phyloP scores from a whole-genome alignment of 352 stramenopile species.

The Saprolegnia diclina region DNA sequence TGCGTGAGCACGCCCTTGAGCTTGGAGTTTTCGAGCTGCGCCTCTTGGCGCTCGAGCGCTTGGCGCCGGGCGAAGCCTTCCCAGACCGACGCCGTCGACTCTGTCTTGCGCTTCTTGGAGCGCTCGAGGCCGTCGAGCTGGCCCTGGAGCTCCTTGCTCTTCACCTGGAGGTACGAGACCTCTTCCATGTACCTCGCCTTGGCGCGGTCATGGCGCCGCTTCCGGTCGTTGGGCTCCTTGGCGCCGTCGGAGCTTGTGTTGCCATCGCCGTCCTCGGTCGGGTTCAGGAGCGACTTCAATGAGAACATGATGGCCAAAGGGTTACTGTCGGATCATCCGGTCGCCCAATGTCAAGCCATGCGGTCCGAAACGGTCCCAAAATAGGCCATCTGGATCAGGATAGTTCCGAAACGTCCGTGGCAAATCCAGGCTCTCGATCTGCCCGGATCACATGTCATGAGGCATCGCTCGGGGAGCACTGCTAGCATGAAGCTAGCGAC shows the following conservation, averaged over 20 bases:
- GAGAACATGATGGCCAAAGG: neutral
- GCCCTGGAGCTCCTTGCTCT: neutral
- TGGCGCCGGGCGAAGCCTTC: conserved; percentile 22
- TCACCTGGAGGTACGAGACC: conserved; percentile 1
- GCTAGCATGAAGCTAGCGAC: too few relatives aligned
- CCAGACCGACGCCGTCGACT: neutral
- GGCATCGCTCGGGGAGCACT: too few relatives aligned
- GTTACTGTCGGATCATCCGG: neutral
- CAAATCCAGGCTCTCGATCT: too few relatives aligned
- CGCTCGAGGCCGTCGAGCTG: conserved; percentile 4
- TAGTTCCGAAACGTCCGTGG: too few relatives aligned
- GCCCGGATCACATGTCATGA: too few relatives aligned
- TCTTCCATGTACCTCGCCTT: conserved; percentile 20
- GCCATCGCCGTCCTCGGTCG: neutral
- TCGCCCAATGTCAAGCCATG: neutral
- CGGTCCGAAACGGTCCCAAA: neutral
- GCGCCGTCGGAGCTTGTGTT: neutral
- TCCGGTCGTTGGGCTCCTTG: conserved; percentile 1
- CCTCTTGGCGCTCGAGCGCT: conserved; percentile 7
- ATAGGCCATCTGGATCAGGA: neutral
- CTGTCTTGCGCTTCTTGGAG: conserved; percentile 15
- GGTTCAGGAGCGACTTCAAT: neutral
- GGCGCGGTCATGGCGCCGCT: conserved; percentile 21
- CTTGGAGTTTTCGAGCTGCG: conserved; percentile 16
- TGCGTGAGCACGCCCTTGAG: neutral